Percentiles rank a stretch among this genome's conserved stretches.
Conservation (phyloP, 768 basidiomycete genomes). For the Lentinula edodes region DNA sequence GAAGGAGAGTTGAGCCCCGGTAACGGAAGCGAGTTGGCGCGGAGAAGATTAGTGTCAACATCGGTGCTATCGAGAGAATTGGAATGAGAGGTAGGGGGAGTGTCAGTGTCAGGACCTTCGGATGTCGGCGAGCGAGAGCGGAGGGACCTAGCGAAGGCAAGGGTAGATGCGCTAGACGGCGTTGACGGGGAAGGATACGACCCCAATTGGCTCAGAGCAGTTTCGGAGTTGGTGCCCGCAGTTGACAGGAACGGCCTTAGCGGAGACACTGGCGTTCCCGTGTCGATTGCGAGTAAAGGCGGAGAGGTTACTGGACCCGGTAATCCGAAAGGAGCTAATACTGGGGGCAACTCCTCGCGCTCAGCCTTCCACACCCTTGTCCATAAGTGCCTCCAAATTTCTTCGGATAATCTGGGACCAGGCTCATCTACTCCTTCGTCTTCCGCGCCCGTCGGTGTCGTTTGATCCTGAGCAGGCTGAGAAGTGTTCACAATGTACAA, state of each 20-base stretch:
- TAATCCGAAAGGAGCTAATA: background rate
- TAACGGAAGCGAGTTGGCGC: constrained; percentile 50
- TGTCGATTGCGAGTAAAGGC: constrained; percentile 22
- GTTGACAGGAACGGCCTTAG: constrained; percentile 47
- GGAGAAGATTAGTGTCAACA: constrained; percentile 22
- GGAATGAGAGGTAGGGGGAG: constrained; percentile 13
- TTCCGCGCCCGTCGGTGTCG: constrained; percentile 5
- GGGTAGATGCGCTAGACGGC: constrained; percentile 46
- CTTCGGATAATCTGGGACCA: constrained; percentile 82
- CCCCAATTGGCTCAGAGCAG: constrained; percentile 11
- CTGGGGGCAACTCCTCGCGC: constrained; percentile 36
- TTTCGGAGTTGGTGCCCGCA: constrained; percentile 26
- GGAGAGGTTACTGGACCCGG: constrained; percentile 3
- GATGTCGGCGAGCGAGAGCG: constrained; percentile 35
- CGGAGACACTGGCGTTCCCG: constrained; percentile 23
- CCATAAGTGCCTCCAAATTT: constrained; percentile 89
- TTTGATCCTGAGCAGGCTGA: constrained; percentile 10
- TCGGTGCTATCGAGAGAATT: constrained; percentile 17
- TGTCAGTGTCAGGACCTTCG: constrained; percentile 52
- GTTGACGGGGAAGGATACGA: constrained; percentile 31
- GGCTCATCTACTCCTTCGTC: constrained; percentile 44
- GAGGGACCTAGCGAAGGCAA: constrained; percentile 30
- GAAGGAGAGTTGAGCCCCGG: constrained; percentile 61
- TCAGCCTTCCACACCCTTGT: constrained; percentile 61
- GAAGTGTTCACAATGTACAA: constrained; percentile 60